These are phyloP conservation scores for Wallacemonas rigidus DNA, from an alignment of 208 protist species.

Conservation along the genomic window DNA sequence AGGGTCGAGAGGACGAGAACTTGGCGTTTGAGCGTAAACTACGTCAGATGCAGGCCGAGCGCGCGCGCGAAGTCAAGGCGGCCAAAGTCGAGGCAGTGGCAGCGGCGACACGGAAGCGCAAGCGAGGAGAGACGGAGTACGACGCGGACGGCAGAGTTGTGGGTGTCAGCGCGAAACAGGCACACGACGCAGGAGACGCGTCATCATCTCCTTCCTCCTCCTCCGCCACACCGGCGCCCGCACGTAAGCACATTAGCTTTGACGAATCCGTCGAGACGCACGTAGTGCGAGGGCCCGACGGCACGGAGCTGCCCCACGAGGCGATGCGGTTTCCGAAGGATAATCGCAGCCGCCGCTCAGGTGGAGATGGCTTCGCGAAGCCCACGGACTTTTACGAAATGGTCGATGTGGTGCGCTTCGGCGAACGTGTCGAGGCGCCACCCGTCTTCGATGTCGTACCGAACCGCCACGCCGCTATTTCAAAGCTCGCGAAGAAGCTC, in stretches of 20 bases:
- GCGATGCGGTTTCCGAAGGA: constrained; percentile 52
- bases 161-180: background rate
- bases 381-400: constrained; percentile 80
- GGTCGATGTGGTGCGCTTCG: constrained; percentile 84
- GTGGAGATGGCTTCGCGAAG: constrained; percentile 19
- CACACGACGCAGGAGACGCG: background rate
- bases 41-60: constrained; percentile 24
- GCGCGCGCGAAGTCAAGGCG: constrained; percentile 13
- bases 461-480: constrained; percentile 68
- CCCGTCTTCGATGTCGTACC: constrained; percentile 86
- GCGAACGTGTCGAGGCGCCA: constrained; percentile 84
- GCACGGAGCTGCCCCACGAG: constrained; percentile 28
- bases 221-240: background rate
- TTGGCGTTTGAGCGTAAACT: constrained; percentile 46
- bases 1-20: constrained; percentile 32
- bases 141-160: background rate
- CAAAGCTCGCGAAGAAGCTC: constrained; percentile 52
- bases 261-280: constrained; percentile 24
- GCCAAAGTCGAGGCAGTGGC: constrained; percentile 17
- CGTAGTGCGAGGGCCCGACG: constrained; percentile 12
- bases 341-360: constrained; percentile 19
- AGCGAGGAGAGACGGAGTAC: background rate
- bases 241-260: constrained; percentile 68
- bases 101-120: constrained; percentile 8
- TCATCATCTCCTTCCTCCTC: background rate